These are phyloP conservation scores for maize (Zea mays) DNA, from an alignment of 176 grass and related monocot genomes.

Conservation along the genomic window Zm-B73-REFERENCE-NAM-5.0 NC_050096.1:118501501-118502000, in stretches of 20 bases:
- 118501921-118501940: slow-evolving; percentile 49
- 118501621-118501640: slow-evolving; percentile 18
- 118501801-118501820: slow-evolving; percentile 21
- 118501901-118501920: slow-evolving; percentile 37
- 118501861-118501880: slow-evolving; percentile 46
- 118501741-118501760: not conserved
- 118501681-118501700: slow-evolving; percentile 5
- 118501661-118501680: not conserved
- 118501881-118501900: slow-evolving; percentile 36
- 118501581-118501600: slow-evolving; percentile 28
- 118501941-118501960: not conserved
- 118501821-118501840: slow-evolving; percentile 33
- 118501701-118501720: not conserved
- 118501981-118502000: too few relatives aligned
- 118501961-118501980: too few relatives aligned
- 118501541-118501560: slow-evolving; percentile 10
- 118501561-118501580: slow-evolving; percentile 29
- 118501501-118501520: slow-evolving; percentile 18
- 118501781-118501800: slow-evolving; percentile 10
- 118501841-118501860: slow-evolving; percentile 34
- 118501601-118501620: slow-evolving; percentile 26
- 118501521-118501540: slow-evolving; percentile 34
- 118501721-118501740: slow-evolving; percentile 1
- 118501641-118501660: slow-evolving; percentile 35
- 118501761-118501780: slow-evolving; percentile 15